These are phyloP conservation scores for Zygosaccharomyces sapae DNA, from an alignment of 1,139 yeast species.

Conservation along the genomic window DNA sequence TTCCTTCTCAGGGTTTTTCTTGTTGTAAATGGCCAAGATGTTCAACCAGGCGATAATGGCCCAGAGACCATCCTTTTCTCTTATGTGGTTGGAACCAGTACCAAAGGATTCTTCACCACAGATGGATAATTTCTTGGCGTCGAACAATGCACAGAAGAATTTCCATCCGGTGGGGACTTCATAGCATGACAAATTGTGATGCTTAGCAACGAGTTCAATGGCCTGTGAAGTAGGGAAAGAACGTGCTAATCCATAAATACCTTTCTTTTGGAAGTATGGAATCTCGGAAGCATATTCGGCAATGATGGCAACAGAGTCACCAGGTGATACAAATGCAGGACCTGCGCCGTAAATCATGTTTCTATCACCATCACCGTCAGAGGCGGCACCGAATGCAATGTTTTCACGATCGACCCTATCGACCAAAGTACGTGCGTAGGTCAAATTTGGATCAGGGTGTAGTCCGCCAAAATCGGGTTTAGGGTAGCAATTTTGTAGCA, in stretches of 20 bases:
- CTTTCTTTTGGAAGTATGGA: constrained; percentile 84
- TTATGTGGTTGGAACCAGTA: constrained; percentile 94
- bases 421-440: constrained; percentile 87
- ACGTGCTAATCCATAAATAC: constrained; percentile 92
- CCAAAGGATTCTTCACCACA: constrained; percentile 99
- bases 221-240: constrained; percentile 98
- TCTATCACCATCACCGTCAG: constrained; percentile 98
- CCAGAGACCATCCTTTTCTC: constrained; percentile 98
- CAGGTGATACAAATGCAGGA: constrained; percentile 91
- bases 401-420: constrained; percentile 72
- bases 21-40: constrained; percentile 73
- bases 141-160: constrained; percentile 92
- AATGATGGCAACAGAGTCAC: constrained; percentile 96
- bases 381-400: constrained; percentile 95
- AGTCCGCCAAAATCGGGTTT: constrained; percentile 92
- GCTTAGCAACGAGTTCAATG: constrained; percentile 82
- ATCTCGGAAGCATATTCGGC: constrained; percentile 85
- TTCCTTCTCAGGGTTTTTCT: constrained; percentile 53
- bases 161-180: constrained; percentile 99
- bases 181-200: constrained; percentile 68
- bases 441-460: constrained; percentile 96
- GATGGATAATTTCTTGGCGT: constrained; percentile 85
- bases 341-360: constrained; percentile 97
- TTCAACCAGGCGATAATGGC: constrained; percentile 97
- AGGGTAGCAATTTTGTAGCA: constrained; percentile 77